Percentiles rank a stretch among this genome's conserved stretches.
phyloP scores from a whole-genome alignment of 78 protist species.

The Dictyostelium brefeldianum region DNA sequence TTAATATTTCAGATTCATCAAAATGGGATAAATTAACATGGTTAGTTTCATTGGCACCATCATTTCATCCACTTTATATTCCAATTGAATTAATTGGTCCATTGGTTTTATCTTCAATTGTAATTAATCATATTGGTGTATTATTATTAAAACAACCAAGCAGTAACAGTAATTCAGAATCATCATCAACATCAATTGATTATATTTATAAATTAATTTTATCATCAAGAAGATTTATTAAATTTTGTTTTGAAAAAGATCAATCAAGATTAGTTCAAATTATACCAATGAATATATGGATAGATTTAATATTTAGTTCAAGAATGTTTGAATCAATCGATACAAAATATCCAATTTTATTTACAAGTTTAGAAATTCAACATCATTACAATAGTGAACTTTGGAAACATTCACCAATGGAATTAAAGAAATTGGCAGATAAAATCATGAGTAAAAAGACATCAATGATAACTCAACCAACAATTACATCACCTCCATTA shows the following conservation, averaged over 20 bases:
- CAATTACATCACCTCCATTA: neutral
- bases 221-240: constrained; percentile 30
- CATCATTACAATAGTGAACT: constrained; percentile 9
- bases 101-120: neutral
- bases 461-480: neutral
- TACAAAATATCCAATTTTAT: neutral
- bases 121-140: constrained; percentile 15
- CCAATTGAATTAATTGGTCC: constrained; percentile 32
- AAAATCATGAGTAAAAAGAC: constrained; percentile 9
- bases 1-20: neutral
- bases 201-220: neutral
- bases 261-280: constrained; percentile 4
- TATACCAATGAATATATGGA: constrained; percentile 33
- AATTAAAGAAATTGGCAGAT: neutral
- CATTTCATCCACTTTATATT: constrained; percentile 30
- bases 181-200: neutral
- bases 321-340: neutral
- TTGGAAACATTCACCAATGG: constrained; percentile 28
- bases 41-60: constrained; percentile 20
- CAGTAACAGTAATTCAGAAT: neutral
- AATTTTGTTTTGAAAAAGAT: constrained; percentile 39
- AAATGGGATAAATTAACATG: constrained; percentile 28
- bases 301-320: neutral
- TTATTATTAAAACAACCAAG: constrained; percentile 1
- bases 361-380: constrained; percentile 27